Conservation (phyloP, 2,329 filamentous ascomycete genomes). For the Chaetomiaceae sp. region DNA sequence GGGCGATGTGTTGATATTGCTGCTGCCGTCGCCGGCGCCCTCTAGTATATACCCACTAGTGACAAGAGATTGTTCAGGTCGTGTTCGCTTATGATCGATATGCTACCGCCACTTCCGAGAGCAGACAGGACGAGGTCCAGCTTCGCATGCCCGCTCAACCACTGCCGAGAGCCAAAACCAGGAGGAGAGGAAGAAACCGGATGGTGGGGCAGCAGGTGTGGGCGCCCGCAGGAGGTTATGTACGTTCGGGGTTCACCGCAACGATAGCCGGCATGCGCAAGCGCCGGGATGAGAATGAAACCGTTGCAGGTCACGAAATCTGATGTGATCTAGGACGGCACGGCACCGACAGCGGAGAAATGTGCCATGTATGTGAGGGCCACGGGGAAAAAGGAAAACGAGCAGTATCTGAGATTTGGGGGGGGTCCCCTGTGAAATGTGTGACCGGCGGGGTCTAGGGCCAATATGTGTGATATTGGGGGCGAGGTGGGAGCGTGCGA, state of each 20-base stretch:
- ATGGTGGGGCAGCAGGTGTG: constrained; percentile 33
- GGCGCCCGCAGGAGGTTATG: constrained; percentile 49
- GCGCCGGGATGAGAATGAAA: constrained; percentile 20
- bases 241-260: constrained; percentile 32
- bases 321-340: constrained; percentile 17
- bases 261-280: constrained; percentile 22
- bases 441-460: constrained; percentile 16
- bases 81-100: neutral
- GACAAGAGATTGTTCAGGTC: constrained; percentile 1
- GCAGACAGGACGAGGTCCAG: constrained; percentile 30
- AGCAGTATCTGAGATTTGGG: constrained; percentile 1
- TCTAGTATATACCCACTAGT: constrained; percentile 24
- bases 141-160: constrained; percentile 34
- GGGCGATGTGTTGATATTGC: neutral
- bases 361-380: neutral
- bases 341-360: constrained; percentile 4
- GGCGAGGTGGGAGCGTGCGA: neutral
- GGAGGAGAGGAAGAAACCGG: constrained; percentile 34
- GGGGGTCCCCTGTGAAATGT: constrained; percentile 12
- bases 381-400: neutral
- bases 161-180: constrained; percentile 40
- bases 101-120: constrained; percentile 21
- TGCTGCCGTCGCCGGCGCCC: constrained; percentile 38
- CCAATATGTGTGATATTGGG: constrained; percentile 25
- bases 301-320: constrained; percentile 21